Conservation (phyloP, 257 asterid genomes). For the Nyctanthes arbortristis region DNA sequence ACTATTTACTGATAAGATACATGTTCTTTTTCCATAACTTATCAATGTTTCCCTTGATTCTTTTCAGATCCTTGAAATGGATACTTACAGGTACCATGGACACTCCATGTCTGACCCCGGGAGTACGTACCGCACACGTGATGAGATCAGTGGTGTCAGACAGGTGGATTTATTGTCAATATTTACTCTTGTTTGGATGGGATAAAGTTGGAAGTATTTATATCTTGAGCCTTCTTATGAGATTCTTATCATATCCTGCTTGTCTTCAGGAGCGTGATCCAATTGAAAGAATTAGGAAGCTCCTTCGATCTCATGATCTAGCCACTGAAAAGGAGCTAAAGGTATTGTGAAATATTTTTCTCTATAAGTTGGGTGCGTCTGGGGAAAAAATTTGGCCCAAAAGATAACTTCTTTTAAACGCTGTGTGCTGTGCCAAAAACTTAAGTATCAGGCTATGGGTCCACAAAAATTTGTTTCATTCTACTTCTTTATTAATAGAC, state of each 20-base stretch:
- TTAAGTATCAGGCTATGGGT: too few species aligned
- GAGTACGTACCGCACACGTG: slow-evolving; percentile 97
- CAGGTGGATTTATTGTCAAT: slow-evolving; percentile 53
- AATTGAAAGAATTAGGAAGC: slow-evolving; percentile 85
- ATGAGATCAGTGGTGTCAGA: slow-evolving; percentile 86
- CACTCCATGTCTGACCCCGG: slow-evolving; percentile 99
- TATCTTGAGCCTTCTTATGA: not conserved
- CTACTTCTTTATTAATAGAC: too few species aligned
- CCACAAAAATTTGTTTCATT: too few species aligned
- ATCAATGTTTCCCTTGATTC: slow-evolving; percentile 24
- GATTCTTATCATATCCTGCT: slow-evolving; percentile 7
- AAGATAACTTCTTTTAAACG: too few species aligned
- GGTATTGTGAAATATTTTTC: slow-evolving; percentile 42
- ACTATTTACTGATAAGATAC: not conserved
- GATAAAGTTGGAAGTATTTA: not conserved
- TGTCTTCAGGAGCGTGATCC: slow-evolving; percentile 90
- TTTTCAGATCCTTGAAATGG: slow-evolving; percentile 98
- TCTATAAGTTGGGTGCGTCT: too few species aligned
- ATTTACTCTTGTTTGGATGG: not conserved
- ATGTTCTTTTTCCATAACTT: slow-evolving; percentile 20
- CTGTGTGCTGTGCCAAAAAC: too few species aligned
- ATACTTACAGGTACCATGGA: slow-evolving; percentile 96
- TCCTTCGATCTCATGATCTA: slow-evolving; percentile 68
- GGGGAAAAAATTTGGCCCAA: too few species aligned
- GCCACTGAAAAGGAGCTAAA: slow-evolving; percentile 88